A percentile compares a stretch with the other conserved stretches of the same genome.
These are phyloP conservation scores for Tolypocladium album DNA, from an alignment of 2,329 filamentous ascomycete species.

Conservation along the genomic window DNA sequence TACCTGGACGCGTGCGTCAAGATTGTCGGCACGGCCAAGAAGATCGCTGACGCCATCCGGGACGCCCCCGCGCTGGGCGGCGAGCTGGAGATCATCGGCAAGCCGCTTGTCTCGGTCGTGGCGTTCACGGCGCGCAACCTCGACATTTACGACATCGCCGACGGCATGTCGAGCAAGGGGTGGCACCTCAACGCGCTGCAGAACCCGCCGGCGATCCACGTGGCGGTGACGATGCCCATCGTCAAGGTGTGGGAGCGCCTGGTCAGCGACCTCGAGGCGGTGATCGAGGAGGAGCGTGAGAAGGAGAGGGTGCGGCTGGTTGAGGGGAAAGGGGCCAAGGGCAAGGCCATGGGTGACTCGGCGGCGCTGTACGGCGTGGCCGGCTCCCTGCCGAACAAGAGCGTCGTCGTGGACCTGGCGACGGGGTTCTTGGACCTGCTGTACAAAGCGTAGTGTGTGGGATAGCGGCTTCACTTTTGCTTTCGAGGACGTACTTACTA, in stretches of 20 bases:
- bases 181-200: conserved; percentile 97
- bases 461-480: background rate
- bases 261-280: conserved; percentile 58
- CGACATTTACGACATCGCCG: conserved; percentile 88
- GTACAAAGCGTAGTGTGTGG: conserved; percentile 65
- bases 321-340: conserved; percentile 55
- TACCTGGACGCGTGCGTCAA: conserved; percentile 80
- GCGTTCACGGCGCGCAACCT: conserved; percentile 78
- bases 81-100: conserved; percentile 72
- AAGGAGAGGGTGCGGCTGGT: conserved; percentile 64
- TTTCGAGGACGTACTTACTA: background rate
- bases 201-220: conserved; percentile 81
- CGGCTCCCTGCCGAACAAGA: conserved; percentile 90
- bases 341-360: conserved; percentile 64
- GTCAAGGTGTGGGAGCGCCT: conserved; percentile 72
- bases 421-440: conserved; percentile 85
- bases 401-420: conserved; percentile 81
- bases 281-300: conserved; percentile 64
- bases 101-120: conserved; percentile 81
- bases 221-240: conserved; percentile 85
- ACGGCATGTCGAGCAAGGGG: conserved; percentile 71
- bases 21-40: conserved; percentile 81
- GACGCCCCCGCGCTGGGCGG: conserved; percentile 55
- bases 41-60: conserved; percentile 65
- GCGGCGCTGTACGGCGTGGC: conserved; percentile 91